phyloP scores from a whole-genome alignment of 805 yeast genomes.

The Kodamaea jinghongensis region DNA sequence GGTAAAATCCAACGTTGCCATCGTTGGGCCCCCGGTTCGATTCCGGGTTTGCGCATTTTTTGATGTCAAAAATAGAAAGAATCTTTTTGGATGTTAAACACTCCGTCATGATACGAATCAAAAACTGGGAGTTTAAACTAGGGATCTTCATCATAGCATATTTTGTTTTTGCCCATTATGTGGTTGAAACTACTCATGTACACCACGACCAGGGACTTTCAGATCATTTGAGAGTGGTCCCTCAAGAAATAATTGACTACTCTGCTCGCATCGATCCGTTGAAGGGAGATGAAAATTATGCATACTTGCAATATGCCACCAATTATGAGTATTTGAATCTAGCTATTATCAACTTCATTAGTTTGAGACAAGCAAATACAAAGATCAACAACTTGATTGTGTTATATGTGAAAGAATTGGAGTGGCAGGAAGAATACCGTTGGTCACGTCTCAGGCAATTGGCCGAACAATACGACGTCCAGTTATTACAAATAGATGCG shows the following conservation, averaged over 20 bases:
- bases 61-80: not conserved
- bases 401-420: constrained; percentile 28
- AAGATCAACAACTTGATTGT: constrained; percentile 48
- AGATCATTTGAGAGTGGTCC: constrained; percentile 20
- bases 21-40: constrained; percentile 7
- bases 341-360: constrained; percentile 44
- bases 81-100: not conserved
- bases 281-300: constrained; percentile 28
- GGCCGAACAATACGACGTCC: constrained; percentile 22
- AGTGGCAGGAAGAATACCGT: constrained; percentile 8
- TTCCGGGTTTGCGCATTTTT: constrained; percentile 2
- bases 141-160: constrained; percentile 20
- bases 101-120: not conserved
- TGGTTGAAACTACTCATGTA: constrained; percentile 14
- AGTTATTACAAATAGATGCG: constrained; percentile 23
- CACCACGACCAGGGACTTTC: constrained; percentile 14
- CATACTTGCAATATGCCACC: constrained; percentile 64
- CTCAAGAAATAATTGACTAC: constrained; percentile 20
- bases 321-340: constrained; percentile 48
- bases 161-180: constrained; percentile 18
- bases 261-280: constrained; percentile 3
- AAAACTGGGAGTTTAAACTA: constrained; percentile 26
- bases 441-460: constrained; percentile 14
- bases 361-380: constrained; percentile 31
- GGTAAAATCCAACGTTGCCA: constrained; percentile 6